Conservation (phyloP, 2,329 filamentous ascomycete genomes). For the Lachnellula cervina region DNA sequence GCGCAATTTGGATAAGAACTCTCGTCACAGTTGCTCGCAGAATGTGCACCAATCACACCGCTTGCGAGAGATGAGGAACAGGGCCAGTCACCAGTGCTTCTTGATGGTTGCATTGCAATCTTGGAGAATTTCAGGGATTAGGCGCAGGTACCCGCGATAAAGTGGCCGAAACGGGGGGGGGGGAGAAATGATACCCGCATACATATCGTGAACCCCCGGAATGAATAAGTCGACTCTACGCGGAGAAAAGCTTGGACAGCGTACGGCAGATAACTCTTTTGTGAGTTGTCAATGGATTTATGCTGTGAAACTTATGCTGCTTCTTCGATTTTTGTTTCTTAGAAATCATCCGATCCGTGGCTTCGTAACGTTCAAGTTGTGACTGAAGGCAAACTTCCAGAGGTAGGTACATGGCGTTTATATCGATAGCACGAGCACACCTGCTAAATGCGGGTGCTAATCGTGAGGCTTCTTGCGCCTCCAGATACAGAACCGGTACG, state of each 20-base stretch:
- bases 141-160: slow-evolving; percentile 17
- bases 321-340: neutral
- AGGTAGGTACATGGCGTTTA: neutral
- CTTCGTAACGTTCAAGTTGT: neutral
- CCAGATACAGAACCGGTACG: too few relatives aligned
- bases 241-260: neutral
- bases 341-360: neutral
- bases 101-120: slow-evolving; percentile 1
- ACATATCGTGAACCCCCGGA: neutral
- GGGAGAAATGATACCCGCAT: slow-evolving; percentile 3
- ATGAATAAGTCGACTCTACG: neutral
- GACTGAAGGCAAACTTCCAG: neutral
- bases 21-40: neutral
- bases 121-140: neutral
- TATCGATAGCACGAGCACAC: too few relatives aligned
- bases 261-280: neutral
- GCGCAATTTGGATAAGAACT: neutral
- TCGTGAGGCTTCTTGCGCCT: too few relatives aligned
- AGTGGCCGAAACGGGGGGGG: slow-evolving; percentile 9
- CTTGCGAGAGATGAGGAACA: slow-evolving; percentile 6
- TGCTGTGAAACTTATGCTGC: neutral
- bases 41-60: neutral
- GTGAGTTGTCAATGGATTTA: neutral
- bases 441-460: too few relatives aligned
- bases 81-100: neutral